phyloP scores from a whole-genome alignment of 2,329 filamentous ascomycete genomes.

The Botrytis tulipae region DNA sequence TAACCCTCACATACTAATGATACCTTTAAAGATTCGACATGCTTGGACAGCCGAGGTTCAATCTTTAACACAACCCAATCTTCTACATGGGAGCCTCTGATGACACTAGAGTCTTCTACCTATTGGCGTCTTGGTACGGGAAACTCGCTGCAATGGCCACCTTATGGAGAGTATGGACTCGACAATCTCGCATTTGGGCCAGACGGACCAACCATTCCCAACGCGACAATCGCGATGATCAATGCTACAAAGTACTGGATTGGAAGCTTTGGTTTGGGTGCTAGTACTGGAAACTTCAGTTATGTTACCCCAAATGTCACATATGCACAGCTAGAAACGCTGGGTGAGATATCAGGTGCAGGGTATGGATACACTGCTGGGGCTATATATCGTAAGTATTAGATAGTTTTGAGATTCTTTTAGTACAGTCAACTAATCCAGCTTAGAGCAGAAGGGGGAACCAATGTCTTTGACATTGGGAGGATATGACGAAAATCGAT shows the following conservation, averaged over 20 bases:
- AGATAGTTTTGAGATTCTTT: background rate
- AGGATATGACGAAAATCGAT: constrained; percentile 64
- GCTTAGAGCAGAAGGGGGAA: constrained; percentile 43
- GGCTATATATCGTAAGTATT: constrained; percentile 62
- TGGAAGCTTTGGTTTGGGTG: constrained; percentile 57
- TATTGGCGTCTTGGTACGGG: constrained; percentile 40
- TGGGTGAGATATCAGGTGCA: constrained; percentile 56
- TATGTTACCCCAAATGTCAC: constrained; percentile 39
- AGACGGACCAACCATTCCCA: constrained; percentile 41
- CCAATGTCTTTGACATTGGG: constrained; percentile 64
- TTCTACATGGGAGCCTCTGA: constrained; percentile 48
- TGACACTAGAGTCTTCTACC: constrained; percentile 48
- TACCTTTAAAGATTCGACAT: constrained; percentile 47
- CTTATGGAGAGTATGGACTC: constrained; percentile 59
- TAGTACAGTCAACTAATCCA: constrained; percentile 33
- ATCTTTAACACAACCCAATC: constrained; percentile 56
- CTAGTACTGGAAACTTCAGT: constrained; percentile 53
- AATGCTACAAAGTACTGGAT: constrained; percentile 56
- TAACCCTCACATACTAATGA: background rate
- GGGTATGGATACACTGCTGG: constrained; percentile 76
- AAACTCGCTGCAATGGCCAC: background rate
- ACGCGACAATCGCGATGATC: constrained; percentile 44
- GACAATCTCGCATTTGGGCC: constrained; percentile 42
- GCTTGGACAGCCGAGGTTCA: constrained; percentile 56
- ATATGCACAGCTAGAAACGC: constrained; percentile 19